Evolutionary conservation across 2,329 filamentous ascomycete genomes (phyloP).

Genomic region (Didymella pinodella): DNA sequence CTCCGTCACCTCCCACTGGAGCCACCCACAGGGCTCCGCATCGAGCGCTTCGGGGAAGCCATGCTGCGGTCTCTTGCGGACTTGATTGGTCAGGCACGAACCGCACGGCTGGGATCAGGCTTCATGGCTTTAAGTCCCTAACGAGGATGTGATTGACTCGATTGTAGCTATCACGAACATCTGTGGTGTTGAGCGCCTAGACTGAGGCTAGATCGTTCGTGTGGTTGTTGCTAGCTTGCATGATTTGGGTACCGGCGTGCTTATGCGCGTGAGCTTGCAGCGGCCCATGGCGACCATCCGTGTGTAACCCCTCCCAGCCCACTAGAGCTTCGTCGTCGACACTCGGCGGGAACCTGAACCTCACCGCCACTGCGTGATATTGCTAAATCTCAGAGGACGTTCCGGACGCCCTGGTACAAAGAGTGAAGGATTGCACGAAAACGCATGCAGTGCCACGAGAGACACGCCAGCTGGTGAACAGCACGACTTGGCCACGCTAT

Average conservation of each 20-base stretch:
- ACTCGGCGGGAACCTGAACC: conserved; percentile 1
- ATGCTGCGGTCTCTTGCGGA: conserved; percentile 13
- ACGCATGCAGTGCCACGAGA: conserved; percentile 25
- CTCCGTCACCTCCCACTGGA: neutral
- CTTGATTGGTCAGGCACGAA: conserved; percentile 28
- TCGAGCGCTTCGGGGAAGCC: conserved; percentile 24
- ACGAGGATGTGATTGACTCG: conserved; percentile 37
- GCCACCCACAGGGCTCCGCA: conserved; percentile 15
- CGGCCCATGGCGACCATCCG: conserved; percentile 8
- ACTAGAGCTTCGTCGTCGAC: conserved; percentile 11
- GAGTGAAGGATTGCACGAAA: conserved; percentile 6
- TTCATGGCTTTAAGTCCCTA: conserved; percentile 19
- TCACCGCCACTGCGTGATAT: conserved; percentile 18
- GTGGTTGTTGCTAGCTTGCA: conserved; percentile 11
- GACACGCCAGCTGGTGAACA: conserved; percentile 20
- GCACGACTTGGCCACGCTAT: conserved; percentile 23
- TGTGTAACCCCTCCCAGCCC: conserved; percentile 11
- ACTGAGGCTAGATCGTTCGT: neutral
- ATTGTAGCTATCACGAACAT: conserved; percentile 3
- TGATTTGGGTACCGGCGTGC: conserved; percentile 12
- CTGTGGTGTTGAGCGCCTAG: conserved; percentile 20
- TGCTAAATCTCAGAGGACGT: conserved; percentile 7
- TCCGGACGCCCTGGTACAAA: neutral
- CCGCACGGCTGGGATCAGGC: conserved; percentile 42
- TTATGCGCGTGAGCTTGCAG: conserved; percentile 22